Base-by-base conservation (phyloP, 2,329 filamentous ascomycete genomes). In the Davidsoniella eucalypti region DNA sequence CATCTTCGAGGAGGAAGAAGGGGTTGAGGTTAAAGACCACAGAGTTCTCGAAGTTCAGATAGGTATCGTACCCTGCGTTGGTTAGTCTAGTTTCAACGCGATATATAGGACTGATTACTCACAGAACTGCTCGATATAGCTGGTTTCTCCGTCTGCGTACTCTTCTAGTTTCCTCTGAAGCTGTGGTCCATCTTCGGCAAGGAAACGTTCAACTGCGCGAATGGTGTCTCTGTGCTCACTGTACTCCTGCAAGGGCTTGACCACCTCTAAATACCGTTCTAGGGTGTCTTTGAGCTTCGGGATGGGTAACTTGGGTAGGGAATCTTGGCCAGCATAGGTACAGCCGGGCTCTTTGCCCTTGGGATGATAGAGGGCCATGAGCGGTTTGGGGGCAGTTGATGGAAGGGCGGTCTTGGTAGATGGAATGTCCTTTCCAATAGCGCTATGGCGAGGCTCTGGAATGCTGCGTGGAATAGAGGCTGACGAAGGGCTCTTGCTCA, bases 71-170 rank as follows among this genome's bases (percentile, higher is more conserved):
- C 92, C 88, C 88, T 94, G 33, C 16, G n/a, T 10, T 17, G 9
- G 10, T 50, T 45, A 50, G 49, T 23, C 5, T 44, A 37, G 39
- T 4, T 4, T 18, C 4, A 52, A n/a, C 5, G 12, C n/a, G 16
- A 8, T 42, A 25, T 6, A 45, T 14, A 12, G 16, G 8, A 46
- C 9, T 23, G 10, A 9, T 25, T 23, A 74, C 85, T 62, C 75
- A 94, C 90, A 98, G 59, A 98, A 98, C 60, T 98, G 92, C 63
- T 96, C 92, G 58, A 98, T 96, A 62, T 95, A 98, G 65, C 90
- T 96, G 37, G 86, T 86, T 67, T 88, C 90, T 42, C 84, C 87
- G 45, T 78, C 80, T 7, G 92, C 88, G 69, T 96, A 98, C 59
- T 82, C 80, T 69, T 88, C 92, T 51, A 96, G 67, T 64, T 83